A percentile compares a stretch with the other conserved stretches of the same genome.
These are phyloP conservation scores for Garcia nutans DNA, from an alignment of 345 rosid species.

Conservation along the genomic window DNA sequence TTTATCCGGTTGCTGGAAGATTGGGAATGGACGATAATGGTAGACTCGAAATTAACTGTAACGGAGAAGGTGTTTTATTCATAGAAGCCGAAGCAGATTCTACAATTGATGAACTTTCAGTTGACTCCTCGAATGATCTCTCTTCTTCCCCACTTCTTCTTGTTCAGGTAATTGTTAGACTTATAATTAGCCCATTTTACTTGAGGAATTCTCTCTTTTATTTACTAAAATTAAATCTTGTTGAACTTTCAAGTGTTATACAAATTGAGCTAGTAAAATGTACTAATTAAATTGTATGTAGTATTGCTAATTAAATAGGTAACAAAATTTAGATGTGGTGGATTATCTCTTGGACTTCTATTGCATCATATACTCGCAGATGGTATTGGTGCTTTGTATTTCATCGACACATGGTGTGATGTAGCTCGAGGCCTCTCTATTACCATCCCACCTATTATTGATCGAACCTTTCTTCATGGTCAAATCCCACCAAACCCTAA, in stretches of 20 bases:
- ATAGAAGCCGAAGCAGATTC: conserved; percentile 33
- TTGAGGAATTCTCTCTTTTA: no score
- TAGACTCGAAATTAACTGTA: conserved; percentile 34
- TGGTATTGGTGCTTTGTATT: conserved; percentile 8
- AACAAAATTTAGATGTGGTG: conserved; percentile 36
- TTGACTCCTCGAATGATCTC: conserved; percentile 19
- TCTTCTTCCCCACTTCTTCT: conserved; percentile 31
- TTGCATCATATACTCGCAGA: conserved; percentile 29
- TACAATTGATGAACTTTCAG: conserved; percentile 13
- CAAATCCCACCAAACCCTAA: conserved; percentile 20
- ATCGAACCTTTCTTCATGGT: conserved; percentile 19
- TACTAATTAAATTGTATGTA: no score
- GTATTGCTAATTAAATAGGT: conserved; percentile 10
- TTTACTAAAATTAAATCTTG: no score
- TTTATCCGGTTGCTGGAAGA: conserved; percentile 41
- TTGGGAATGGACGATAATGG: conserved; percentile 24
- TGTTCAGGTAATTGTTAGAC: conserved; percentile 25
- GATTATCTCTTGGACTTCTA: conserved; percentile 21
- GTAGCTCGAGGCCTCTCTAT: conserved; percentile 19
- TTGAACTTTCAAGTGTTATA: no score
- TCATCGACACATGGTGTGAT: conserved; percentile 35
- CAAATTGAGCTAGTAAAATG: no score
- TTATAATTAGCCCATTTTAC: background rate
- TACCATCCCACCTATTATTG: background rate
- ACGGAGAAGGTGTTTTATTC: conserved; percentile 31